Conservation (phyloP, 768 basidiomycete species). For the Pleurotus tuoliensis region DNA sequence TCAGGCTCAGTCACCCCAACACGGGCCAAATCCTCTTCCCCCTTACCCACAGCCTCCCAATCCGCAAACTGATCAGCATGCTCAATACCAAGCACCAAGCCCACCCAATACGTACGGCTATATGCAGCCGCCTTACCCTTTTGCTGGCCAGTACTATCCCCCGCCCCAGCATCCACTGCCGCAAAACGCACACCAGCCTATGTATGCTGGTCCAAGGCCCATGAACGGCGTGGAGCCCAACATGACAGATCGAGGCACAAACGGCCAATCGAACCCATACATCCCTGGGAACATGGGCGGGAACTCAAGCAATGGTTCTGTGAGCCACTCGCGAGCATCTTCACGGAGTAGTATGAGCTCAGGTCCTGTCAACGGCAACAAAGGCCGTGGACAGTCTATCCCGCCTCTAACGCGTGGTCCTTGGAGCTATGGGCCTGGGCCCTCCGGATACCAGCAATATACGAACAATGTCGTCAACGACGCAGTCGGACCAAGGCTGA, state of each 20-base stretch:
- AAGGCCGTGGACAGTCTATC: conserved; percentile 15
- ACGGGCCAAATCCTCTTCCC: background rate
- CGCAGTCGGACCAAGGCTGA: conserved; percentile 64
- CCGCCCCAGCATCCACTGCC: conserved; percentile 23
- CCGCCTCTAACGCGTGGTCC: conserved; percentile 36
- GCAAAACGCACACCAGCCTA: conserved; percentile 13
- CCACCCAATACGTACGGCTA: conserved; percentile 23
- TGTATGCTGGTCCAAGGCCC: conserved; percentile 15
- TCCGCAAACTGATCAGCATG: conserved; percentile 6
- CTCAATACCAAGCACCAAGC: no score
- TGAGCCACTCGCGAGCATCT: conserved; percentile 28
- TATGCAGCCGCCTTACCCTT: conserved; percentile 28
- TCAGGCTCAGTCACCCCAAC: conserved; percentile 3
- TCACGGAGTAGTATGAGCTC: conserved; percentile 22
- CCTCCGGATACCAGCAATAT: conserved; percentile 18
- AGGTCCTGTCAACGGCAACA: conserved; percentile 9
- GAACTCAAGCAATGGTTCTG: conserved; percentile 14
- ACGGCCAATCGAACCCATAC: conserved; percentile 26
- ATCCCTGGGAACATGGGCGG: conserved; percentile 16
- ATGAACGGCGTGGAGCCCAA: conserved; percentile 15
- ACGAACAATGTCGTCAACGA: conserved; percentile 32
- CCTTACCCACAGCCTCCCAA: conserved; percentile 4
- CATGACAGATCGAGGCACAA: conserved; percentile 20
- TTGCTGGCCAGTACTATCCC: conserved; percentile 31
- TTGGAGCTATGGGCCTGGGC: conserved; percentile 69